Evolutionary conservation across 257 asterid species (phyloP), one percentile per base, ranked within the genome.

Genomic region (Buddleja alternifolia): DNA sequence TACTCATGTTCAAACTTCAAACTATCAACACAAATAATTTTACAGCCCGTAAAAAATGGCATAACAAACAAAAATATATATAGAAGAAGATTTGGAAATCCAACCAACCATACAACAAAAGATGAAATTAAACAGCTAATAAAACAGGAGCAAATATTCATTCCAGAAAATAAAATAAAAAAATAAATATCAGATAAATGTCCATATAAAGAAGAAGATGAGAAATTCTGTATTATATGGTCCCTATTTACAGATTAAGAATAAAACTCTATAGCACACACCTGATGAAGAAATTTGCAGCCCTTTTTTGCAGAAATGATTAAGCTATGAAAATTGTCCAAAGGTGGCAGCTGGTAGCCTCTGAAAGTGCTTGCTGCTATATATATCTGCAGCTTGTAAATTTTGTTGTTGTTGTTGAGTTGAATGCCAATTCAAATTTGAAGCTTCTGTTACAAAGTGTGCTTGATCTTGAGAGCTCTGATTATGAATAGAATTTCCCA

Each of bases 181-280:
- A 29, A 1, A 29, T 1, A 29, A 2, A 29, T 29, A 29, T 29
- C 5, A 2, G 78, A 39, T 74, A 83, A 82, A 77, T 66, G 77
- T 74, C 69, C 79, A 81, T 81, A 74, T 81, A 65, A 76, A 63
- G 51, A 53, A 71, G 48, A 29, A 29, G 34, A 29, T 62, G 73
- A 72, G 54, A 45, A 77, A 64, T 78, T 77, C 66, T 58, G 84
- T 84, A 29, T 2, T 29, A 80, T 81, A 73, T 59, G 73, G 68
- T 60, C 69, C 84, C 72, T 86, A 88, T 88, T 80, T 90, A 86
- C 96, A 88, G 76, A 85, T 83, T 73, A 59, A 86, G 29, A 76
- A 54, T 24, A 67, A 51, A 66, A 60, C 77, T 83, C 77, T 78
- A 73, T 66, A 75, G 65, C 87, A 80, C 94, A 86, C 88, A 81